phyloP scores from a whole-genome alignment of 352 stramenopile species.

The Phytophthora multivora region DNA sequence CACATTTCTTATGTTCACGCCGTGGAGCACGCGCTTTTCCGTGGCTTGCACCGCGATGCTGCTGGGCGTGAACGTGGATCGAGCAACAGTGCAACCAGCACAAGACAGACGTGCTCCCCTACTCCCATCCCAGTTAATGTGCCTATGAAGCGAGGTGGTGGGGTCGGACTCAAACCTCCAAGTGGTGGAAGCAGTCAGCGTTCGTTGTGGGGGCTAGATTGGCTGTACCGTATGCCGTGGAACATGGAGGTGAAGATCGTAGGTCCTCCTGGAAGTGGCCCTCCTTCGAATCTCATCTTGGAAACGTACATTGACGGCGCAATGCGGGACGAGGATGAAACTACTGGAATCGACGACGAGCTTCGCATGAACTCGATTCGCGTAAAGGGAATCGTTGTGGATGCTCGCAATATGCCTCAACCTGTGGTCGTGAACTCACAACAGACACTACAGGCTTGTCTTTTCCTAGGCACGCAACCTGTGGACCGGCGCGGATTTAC shows the following conservation, averaged over 20 bases:
- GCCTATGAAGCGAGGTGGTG: conserved; percentile 77
- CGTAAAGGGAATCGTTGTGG: conserved; percentile 88
- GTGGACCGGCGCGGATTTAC: conserved; percentile 87
- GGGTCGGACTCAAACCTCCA: conserved; percentile 43
- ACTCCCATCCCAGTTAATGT: conserved; percentile 87
- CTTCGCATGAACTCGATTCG: conserved; percentile 88
- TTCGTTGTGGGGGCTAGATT: conserved; percentile 85
- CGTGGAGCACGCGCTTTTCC: conserved; percentile 83
- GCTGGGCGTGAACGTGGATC: conserved; percentile 61
- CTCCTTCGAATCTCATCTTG: conserved; percentile 86
- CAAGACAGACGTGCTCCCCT: conserved; percentile 57
- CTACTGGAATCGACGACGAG: conserved; percentile 76
- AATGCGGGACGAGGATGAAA: conserved; percentile 75
- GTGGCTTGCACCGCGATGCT: conserved; percentile 81
- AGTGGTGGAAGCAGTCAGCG: conserved; percentile 69
- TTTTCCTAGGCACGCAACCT: conserved; percentile 86
- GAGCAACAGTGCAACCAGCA: conserved; percentile 34
- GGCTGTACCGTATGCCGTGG: conserved; percentile 91
- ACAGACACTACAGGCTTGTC: conserved; percentile 85
- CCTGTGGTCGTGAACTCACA: conserved; percentile 88
- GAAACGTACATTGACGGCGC: conserved; percentile 89
- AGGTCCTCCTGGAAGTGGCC: conserved; percentile 79
- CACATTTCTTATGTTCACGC: conserved; percentile 87
- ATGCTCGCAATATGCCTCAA: conserved; percentile 87
- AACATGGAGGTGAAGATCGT: conserved; percentile 93